A percentile compares a stretch with the other conserved stretches of the same genome.
Evolutionary conservation across 2,329 filamentous ascomycete genomes (phyloP).

Genomic region (Colletotrichum sp.): DNA sequence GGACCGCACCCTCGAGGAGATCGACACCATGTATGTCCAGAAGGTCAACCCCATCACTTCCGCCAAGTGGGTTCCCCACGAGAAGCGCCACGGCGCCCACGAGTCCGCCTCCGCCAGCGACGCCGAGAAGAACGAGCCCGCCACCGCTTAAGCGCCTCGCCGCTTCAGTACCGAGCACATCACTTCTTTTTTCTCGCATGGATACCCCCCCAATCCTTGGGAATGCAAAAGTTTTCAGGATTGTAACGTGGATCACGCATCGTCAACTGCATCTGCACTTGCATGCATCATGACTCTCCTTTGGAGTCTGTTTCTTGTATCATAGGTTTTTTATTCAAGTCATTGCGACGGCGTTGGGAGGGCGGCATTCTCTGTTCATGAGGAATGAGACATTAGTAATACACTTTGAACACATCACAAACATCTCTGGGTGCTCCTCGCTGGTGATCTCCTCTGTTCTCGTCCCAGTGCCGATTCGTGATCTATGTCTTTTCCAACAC

Average conservation of each 20-base stretch:
- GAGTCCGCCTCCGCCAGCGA: constrained; percentile 11
- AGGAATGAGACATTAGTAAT: constrained; percentile 18
- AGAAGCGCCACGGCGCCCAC: constrained; percentile 28
- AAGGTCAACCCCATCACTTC: constrained; percentile 56
- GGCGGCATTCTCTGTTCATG: constrained; percentile 1
- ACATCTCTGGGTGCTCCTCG: neutral
- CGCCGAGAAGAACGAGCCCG: constrained; percentile 1
- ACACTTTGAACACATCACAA: neutral
- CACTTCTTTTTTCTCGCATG: neutral
- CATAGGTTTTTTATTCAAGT: neutral
- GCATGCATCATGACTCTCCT: neutral
- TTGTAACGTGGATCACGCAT: neutral
- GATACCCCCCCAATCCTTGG: neutral
- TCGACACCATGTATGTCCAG: constrained; percentile 75
- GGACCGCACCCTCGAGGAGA: constrained; percentile 75
- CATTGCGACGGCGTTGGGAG: constrained; percentile 21
- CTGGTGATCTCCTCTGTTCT: neutral
- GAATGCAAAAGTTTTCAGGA: neutral
- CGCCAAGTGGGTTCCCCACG: constrained; percentile 35
- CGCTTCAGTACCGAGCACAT: neutral
- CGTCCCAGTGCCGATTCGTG: neutral
- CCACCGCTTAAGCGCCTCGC: neutral
- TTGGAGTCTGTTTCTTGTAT: neutral
- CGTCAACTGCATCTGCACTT: neutral
- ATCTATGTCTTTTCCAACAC: neutral